phyloP scores from a whole-genome alignment of 257 asterid genomes.

The Datura wrightii region DNA sequence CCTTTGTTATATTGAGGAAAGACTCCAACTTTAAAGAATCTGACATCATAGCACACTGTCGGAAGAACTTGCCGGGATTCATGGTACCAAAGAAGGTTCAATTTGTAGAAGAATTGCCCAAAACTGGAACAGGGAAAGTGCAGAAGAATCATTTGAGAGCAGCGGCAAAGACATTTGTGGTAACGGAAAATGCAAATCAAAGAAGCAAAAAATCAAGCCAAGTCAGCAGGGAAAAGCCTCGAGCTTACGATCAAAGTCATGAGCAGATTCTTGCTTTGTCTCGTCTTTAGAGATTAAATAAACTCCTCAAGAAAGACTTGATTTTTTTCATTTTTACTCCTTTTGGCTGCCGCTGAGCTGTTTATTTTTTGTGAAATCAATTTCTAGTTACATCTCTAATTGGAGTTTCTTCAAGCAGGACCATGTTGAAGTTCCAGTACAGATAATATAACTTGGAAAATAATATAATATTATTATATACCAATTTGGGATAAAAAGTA shows the following conservation, averaged over 20 bases:
- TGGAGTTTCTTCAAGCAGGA: background rate
- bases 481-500: too few species aligned
- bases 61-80: background rate
- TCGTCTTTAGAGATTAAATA: conserved; percentile 5
- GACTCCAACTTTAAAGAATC: background rate
- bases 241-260: background rate
- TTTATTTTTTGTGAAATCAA: background rate
- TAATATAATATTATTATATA: too few species aligned
- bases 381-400: background rate
- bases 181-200: background rate
- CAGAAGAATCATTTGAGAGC: background rate
- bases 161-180: background rate
- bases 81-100: conserved; percentile 12
- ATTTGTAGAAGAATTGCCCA: background rate
- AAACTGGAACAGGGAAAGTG: conserved; percentile 1
- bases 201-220: conserved; percentile 11
- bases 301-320: background rate
- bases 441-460: too few species aligned
- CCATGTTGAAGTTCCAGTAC: too few species aligned
- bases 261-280: conserved; percentile 26
- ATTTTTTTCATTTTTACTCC: too few species aligned
- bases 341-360: background rate
- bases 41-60: background rate
- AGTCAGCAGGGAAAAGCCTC: background rate
- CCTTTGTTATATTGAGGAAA: background rate